Evolutionary conservation across 345 rosid genomes (phyloP), one percentile per base, ranked within the genome.

Genomic region (Bruguiera parviflora): DNA sequence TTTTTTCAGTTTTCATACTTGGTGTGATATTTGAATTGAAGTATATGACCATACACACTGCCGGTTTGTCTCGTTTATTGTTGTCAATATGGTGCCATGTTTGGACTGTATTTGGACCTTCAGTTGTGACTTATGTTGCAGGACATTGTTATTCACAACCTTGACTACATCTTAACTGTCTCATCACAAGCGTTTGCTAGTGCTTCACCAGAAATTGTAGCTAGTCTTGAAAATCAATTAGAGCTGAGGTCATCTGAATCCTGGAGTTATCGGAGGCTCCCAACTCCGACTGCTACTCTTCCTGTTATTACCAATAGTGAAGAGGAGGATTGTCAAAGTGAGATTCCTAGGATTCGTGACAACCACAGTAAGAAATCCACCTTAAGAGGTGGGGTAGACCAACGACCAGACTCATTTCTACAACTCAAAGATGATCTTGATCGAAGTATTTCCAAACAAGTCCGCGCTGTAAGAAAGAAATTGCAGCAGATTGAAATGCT

Each of bases 401-500:
- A 59, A 56, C 79, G 86, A 73, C 71, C 71, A 66, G 90, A 88
- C 65, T 88, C 88, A 6, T 90, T 90, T 75, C 69, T 92, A 35
- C 86, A 84, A 56, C 82, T 87, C 32, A 75, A 77, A 71, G 88
- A 78, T 61, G 86, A 92, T 74, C 80, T 77, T 31, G 70, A 73
- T 69, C 81, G 73, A 64, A 85, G 79, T 37, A 74, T 82, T 43
- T 71, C 78, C 65, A 88, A 87, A 73, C 90, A 86, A 80, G 86
- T 88, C 70, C 91, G 96, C 43, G 93, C 90, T 74, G 75, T 95
- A 59, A 67, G 88, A 77, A 95, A 92, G 73, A 95, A 95, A 74
- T 72, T 95, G 84, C 99, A 92, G 79, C 99, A 95, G 73, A 88
- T 95, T 73, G 99, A 92, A 82, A 88, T 87, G 82, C 99, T 95